phyloP scores from a whole-genome alignment of 2,329 filamentous ascomycete species.

The Claviceps sp. region DNA sequence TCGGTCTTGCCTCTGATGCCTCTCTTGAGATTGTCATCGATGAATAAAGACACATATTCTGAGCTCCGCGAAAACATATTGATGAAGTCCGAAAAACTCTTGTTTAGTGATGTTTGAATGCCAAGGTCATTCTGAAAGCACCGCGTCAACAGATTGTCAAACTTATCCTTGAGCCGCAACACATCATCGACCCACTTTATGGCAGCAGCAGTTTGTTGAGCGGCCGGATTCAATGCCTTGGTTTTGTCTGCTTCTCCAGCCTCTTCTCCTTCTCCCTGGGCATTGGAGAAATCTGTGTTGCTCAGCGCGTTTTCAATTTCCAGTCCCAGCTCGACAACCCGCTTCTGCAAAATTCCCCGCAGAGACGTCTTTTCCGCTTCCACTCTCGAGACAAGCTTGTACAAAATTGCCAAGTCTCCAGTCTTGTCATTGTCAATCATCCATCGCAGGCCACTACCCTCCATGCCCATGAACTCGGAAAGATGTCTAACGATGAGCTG shows the following conservation, averaged over 20 bases:
- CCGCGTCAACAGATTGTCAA: slow-evolving; percentile 61
- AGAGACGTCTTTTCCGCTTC: slow-evolving; percentile 61
- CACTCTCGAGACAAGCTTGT: slow-evolving; percentile 63
- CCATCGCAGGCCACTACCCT: slow-evolving; percentile 67
- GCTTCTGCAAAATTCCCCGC: slow-evolving; percentile 55
- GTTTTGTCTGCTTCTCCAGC: slow-evolving; percentile 28
- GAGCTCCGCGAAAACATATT: slow-evolving; percentile 76
- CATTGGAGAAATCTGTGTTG: slow-evolving; percentile 39
- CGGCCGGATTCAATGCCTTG: slow-evolving; percentile 34
- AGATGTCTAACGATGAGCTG: slow-evolving; percentile 70
- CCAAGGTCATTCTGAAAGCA: slow-evolving; percentile 66
- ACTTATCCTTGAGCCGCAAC: slow-evolving; percentile 73
- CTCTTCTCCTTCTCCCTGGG: slow-evolving; percentile 30
- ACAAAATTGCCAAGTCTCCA: slow-evolving; percentile 69
- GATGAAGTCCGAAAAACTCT: slow-evolving; percentile 86
- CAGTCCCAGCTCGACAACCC: slow-evolving; percentile 65
- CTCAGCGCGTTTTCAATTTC: slow-evolving; percentile 64
- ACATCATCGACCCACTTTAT: slow-evolving; percentile 95
- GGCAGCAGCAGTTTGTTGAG: slow-evolving; percentile 73
- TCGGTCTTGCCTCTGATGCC: slow-evolving; percentile 90
- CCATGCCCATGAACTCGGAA: slow-evolving; percentile 68
- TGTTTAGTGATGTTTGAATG: slow-evolving; percentile 69
- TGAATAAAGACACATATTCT: slow-evolving; percentile 90
- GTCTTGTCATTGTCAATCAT: slow-evolving; percentile 88
- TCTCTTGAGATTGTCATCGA: slow-evolving; percentile 91